These are phyloP conservation scores for Rostrohypoxylon terebratum DNA, from an alignment of 495 filamentous ascomycete genomes.

Conservation along the genomic window DNA sequence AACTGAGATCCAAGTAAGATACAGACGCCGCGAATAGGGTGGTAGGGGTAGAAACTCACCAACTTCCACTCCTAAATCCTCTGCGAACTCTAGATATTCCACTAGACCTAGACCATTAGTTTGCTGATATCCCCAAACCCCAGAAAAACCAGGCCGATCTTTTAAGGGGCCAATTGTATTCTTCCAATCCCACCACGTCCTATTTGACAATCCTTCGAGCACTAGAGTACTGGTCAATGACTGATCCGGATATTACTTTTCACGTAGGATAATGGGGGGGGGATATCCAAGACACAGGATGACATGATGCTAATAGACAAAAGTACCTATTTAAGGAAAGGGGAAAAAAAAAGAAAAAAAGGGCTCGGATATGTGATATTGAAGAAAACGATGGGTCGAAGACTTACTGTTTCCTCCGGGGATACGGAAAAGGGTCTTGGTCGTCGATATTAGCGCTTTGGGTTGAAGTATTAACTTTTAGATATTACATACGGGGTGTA, in stretches of 20 bases:
- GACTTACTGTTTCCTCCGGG: slow-evolving; percentile 71
- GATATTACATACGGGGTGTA: slow-evolving; percentile 58
- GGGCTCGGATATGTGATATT: neutral
- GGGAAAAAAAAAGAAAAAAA: too few relatives aligned
- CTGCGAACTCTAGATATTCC: slow-evolving; percentile 75
- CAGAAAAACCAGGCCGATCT: slow-evolving; percentile 70
- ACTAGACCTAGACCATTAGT: slow-evolving; percentile 71
- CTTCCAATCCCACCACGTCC: slow-evolving; percentile 74
- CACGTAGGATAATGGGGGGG: neutral
- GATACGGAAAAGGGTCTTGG: slow-evolving; percentile 66
- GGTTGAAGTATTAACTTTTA: neutral
- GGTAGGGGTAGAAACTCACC: slow-evolving; percentile 38
- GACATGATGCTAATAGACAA: neutral
- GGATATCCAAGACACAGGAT: neutral
- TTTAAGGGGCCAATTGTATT: slow-evolving; percentile 73
- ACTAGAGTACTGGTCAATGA: slow-evolving; percentile 39
- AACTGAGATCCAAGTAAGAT: slow-evolving; percentile 43
- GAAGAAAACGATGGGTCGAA: neutral
- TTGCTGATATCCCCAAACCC: slow-evolving; percentile 71
- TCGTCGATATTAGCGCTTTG: slow-evolving; percentile 6
- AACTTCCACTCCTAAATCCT: slow-evolving; percentile 70
- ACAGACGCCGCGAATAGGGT: too few relatives aligned
- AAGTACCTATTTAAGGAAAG: neutral
- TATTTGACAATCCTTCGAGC: slow-evolving; percentile 66
- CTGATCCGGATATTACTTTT: neutral